Base-by-base conservation (phyloP, 805 yeast genomes). In the Schwanniomyces pseudopolymorphus region DNA sequence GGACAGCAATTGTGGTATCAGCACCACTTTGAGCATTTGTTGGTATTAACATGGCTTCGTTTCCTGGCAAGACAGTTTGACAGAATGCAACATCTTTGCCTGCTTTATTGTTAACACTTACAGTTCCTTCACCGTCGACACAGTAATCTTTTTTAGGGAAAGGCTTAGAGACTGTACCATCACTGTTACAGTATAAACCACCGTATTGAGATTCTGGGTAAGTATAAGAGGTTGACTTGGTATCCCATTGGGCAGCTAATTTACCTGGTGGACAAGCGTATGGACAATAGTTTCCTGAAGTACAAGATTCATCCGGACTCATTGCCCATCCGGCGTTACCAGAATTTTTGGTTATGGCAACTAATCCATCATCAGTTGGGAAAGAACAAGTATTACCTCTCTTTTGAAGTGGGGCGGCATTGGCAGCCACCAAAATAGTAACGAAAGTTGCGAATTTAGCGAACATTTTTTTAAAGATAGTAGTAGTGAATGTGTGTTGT, bases 31-130 rank as follows among this genome's bases (percentile, higher is more conserved):
- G 75, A 47, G 85, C 81, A 44, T 75, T 63, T 19, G 95, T 89
- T 49, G 97, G 97, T 54, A 90, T 89, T 63, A 89, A 74, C 96
- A 89, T 89, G 56, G 89, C 96, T 71, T 89, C 96, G 66, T 89
- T 87, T 55, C 97, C 97, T 20, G 97, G 97, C 47, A 90, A 75
- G 5, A 90, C 96, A 7, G 96, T 89, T 70, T 90, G 96, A 66
- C 97, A 89, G 67, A 89, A 82, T 6, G 96, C 91, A 53, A 89
- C 90, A 48, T 78, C 71, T 4, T 69, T 49, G 36, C 74, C 74
- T 14, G 85, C 83, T 9, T 63, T 56, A 72, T 88, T 88, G 46
- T 72, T 58, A 70, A 80, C 87, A 26, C 64, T 56, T n/a, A 88
- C 83, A 14, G 92, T 80, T 28, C 89, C 92, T 52, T 80, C 79